Percentiles rank a stretch among this genome's conserved stretches.
These are phyloP conservation scores for Boletellus dicymbophilus DNA, from an alignment of 1,284 basidiomycete genomes.

Conservation along the genomic window DNA sequence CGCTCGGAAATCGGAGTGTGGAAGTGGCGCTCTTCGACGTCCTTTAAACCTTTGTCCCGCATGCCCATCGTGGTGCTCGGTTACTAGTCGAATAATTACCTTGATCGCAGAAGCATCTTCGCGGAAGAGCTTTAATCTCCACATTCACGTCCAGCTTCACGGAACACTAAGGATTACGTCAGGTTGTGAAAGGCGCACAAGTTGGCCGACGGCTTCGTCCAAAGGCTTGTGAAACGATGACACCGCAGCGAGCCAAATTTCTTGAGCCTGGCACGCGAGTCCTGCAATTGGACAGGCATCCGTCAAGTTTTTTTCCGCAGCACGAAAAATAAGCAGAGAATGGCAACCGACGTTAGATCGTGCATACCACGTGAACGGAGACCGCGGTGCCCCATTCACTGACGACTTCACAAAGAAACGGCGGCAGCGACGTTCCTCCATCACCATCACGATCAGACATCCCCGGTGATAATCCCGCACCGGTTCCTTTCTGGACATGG, in stretches of 20 bases:
- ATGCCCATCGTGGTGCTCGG: neutral
- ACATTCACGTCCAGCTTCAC: slow-evolving; percentile 6
- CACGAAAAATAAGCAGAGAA: too few species aligned
- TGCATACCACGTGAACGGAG: neutral
- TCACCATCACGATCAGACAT: slow-evolving; percentile 24
- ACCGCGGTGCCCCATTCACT: neutral
- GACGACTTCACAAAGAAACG: slow-evolving; percentile 7
- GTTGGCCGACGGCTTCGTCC: too few species aligned
- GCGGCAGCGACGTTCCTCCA: neutral
- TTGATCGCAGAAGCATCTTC: neutral
- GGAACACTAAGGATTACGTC: neutral
- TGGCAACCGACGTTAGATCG: neutral
- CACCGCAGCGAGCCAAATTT: too few species aligned
- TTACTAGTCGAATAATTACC: neutral
- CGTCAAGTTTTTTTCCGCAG: too few species aligned
- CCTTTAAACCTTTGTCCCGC: slow-evolving; percentile 11
- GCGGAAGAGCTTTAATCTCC: neutral
- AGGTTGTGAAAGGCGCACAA: neutral
- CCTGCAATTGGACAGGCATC: too few species aligned
- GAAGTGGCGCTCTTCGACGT: neutral
- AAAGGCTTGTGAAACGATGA: too few species aligned
- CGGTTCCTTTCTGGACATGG: neutral
- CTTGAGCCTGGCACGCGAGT: too few species aligned
- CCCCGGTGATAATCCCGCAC: neutral
- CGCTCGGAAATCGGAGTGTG: neutral